phyloP scores from a whole-genome alignment of 129 eudicot species.

The Oenanthe sinensis region DNA sequence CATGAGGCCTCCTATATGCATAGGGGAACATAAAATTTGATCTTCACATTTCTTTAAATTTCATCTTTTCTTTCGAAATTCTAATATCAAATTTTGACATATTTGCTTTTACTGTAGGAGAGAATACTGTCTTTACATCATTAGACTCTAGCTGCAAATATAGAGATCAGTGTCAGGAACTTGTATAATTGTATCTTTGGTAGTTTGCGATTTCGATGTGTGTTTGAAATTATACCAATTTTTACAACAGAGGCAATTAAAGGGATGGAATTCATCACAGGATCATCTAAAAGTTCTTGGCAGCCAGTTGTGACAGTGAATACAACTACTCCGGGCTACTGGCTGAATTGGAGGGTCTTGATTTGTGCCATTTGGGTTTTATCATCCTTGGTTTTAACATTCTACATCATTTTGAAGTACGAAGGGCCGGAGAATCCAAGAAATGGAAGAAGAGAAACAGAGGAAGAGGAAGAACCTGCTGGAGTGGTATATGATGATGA shows the following conservation, averaged over 20 bases:
- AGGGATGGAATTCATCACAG: conserved; percentile 68
- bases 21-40: too few relatives aligned
- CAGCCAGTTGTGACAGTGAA: conserved; percentile 65
- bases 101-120: too few relatives aligned
- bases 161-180: neutral
- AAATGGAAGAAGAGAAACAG: conserved; percentile 26
- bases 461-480: conserved; percentile 33
- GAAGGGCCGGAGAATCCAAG: conserved; percentile 41
- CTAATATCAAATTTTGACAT: too few relatives aligned
- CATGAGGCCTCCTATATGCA: conserved; percentile 6
- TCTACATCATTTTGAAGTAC: conserved; percentile 56
- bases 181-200: too few relatives aligned
- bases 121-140: too few relatives aligned
- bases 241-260: neutral
- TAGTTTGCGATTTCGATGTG: too few relatives aligned
- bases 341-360: conserved; percentile 84
- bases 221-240: neutral
- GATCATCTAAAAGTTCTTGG: conserved; percentile 67
- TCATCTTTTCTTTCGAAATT: neutral
- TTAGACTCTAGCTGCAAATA: too few relatives aligned
- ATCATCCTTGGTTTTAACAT: conserved; percentile 51
- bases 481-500: conserved; percentile 80
- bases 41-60: neutral
- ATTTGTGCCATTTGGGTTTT: conserved; percentile 55
- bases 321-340: conserved; percentile 61